A percentile compares a stretch with the other conserved stretches of the same genome.
phyloP scores from a whole-genome alignment of 768 basidiomycete species.

The Lactarius hatsudake region DNA sequence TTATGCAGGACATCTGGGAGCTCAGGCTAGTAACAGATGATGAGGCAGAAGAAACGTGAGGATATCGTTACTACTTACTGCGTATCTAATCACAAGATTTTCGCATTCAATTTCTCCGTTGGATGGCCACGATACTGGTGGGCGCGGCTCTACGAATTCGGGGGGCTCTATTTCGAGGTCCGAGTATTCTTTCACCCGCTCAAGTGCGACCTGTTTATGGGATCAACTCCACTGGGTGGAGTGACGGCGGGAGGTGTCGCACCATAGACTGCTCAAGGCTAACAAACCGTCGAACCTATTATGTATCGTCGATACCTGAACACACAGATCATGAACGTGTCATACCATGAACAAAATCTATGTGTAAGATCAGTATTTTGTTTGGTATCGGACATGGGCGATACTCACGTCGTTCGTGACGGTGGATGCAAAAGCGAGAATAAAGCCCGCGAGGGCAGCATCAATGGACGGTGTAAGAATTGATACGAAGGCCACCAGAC shows the following conservation, averaged over 20 bases:
- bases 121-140: constrained; percentile 75
- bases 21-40: constrained; percentile 55
- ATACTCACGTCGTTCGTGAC: constrained; percentile 64
- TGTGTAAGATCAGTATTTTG: constrained; percentile 27
- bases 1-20: constrained; percentile 82
- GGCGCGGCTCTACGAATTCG: constrained; percentile 86
- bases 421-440: constrained; percentile 77
- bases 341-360: constrained; percentile 39
- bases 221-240: background rate
- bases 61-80: constrained; percentile 45
- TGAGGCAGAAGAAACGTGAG: constrained; percentile 16
- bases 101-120: constrained; percentile 67
- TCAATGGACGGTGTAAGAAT: constrained; percentile 68
- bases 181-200: constrained; percentile 90
- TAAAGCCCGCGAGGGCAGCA: constrained; percentile 83
- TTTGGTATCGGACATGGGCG: background rate
- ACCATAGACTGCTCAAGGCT: constrained; percentile 93
- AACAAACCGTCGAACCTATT: constrained; percentile 72
- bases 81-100: constrained; percentile 73
- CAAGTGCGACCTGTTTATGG: constrained; percentile 65
- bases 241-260: constrained; percentile 17
- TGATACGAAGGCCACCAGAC: constrained; percentile 63
- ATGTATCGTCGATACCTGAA: constrained; percentile 12
- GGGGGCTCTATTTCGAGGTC: constrained; percentile 73
- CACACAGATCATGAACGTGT: background rate